phyloP scores from a whole-genome alignment of 148 eudicot genomes.

The Dianthus caryophyllus region DNA sequence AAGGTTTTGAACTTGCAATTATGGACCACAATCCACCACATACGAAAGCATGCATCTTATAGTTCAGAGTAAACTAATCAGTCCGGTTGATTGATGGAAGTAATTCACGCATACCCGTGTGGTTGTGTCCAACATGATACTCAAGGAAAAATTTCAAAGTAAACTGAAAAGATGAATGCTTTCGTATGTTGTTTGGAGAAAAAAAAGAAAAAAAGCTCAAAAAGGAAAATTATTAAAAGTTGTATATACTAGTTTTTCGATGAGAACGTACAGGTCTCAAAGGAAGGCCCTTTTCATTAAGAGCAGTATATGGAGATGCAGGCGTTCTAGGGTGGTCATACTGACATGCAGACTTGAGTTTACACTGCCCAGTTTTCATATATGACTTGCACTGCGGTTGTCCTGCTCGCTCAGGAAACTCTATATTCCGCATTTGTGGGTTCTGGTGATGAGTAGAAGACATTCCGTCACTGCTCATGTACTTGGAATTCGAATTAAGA shows the following conservation, averaged over 20 bases:
- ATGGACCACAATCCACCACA: not conserved
- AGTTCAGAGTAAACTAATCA: no score
- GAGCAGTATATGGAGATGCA: conserved; percentile 19
- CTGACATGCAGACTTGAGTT: conserved; percentile 41
- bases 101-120: no score
- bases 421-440: conserved; percentile 32
- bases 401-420: conserved; percentile 63
- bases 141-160: no score
- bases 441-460: conserved; percentile 23
- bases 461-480: conserved; percentile 19
- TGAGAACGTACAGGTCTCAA: conserved; percentile 46
- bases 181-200: no score
- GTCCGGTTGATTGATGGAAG: no score
- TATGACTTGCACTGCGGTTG: conserved; percentile 48
- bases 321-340: conserved; percentile 45
- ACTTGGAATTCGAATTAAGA: conserved; percentile 16
- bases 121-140: no score
- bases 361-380: conserved; percentile 57
- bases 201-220: no score
- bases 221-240: no score
- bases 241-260: not conserved
- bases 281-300: conserved; percentile 44
- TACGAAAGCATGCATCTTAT: no score
- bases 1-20: not conserved
- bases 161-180: no score